Base-by-base conservation (phyloP, 2,329 filamentous ascomycete species). In the Chrysoporthe austroafricana region DNA sequence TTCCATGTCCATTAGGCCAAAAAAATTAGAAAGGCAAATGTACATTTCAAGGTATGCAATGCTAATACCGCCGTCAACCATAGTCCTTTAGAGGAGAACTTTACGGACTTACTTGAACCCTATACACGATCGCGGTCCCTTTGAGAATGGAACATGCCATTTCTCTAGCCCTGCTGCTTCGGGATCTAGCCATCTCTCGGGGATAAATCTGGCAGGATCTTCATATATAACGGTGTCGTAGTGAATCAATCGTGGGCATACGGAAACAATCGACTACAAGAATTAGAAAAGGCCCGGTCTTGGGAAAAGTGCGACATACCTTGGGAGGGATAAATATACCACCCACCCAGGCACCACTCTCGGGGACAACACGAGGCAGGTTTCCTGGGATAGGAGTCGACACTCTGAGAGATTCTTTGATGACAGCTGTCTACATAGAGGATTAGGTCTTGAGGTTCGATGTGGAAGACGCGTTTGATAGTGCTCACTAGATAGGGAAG, bases 381-480 rank as follows among this genome's bases (percentile, higher is more conserved):
- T 59, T 59, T 18, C 56, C 56, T 4, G 56, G 56, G 39, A 59
- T 59, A 9, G 56, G 56, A 36, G 4, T 59, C 4, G 34, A 36
- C 39, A 42, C 56, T 59, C 56, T 59, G 16, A 59, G 56, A n/a
- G 56, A 59, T 21, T 59, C 56, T 7, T 59, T 59, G 56, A 59
- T 59, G 21, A 59, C 56, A 14, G 56, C 56, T 36, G 34, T 59
- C 56, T 59, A 32, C 42, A n/a, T 62, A 4, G 18, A n/a, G 9
- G 3, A 5, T 52, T 2, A 52, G 21, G 11, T 52, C 48, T 26
- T 52, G n/a, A 32, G 14, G 6, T 21, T 52, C 11, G 1, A 14
- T 13, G 26, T 9, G 2, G 21, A 11, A 52, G 21, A 52, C 48
- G n/a, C n/a, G 16, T 13, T 26, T 26, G 21, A 21, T 21, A 50